A percentile compares a stretch with the other conserved stretches of the same genome.
Evolutionary conservation across 257 asterid species (phyloP).

Genomic region (Gardenia jasminoides): DNA sequence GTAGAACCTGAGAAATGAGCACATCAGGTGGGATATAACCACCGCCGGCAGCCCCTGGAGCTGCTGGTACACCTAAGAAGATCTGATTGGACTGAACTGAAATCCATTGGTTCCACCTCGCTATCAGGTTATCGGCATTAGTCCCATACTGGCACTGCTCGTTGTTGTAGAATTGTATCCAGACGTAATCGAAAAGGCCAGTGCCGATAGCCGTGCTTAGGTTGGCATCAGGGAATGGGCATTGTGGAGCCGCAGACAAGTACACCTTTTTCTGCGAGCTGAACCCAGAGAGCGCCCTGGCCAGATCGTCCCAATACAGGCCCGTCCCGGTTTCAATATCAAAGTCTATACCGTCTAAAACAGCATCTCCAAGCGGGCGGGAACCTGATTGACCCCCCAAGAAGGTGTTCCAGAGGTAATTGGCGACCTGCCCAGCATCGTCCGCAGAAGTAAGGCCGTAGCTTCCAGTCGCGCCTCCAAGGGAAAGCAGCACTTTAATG

Average conservation of each 20-base stretch:
- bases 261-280: conserved; percentile 34
- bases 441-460: conserved; percentile 43
- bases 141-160: conserved; percentile 34
- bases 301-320: conserved; percentile 38
- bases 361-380: conserved; percentile 48
- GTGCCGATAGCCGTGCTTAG: conserved; percentile 35
- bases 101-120: conserved; percentile 41
- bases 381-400: conserved; percentile 45
- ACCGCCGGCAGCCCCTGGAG: conserved; percentile 39
- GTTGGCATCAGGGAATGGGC: conserved; percentile 43
- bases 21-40: conserved; percentile 43
- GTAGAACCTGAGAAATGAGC: neutral
- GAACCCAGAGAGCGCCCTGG: conserved; percentile 27
- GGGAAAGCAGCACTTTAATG: conserved; percentile 39
- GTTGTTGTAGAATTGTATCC: conserved; percentile 68
- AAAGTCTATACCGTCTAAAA: conserved; percentile 55
- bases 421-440: conserved; percentile 43
- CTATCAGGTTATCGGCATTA: conserved; percentile 27
- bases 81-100: conserved; percentile 33
- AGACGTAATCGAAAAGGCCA: conserved; percentile 54
- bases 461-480: conserved; percentile 38
- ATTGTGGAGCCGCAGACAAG: conserved; percentile 59
- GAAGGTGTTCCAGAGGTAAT: conserved; percentile 46
- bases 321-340: conserved; percentile 40
- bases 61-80: conserved; percentile 61